A percentile compares a stretch with the other conserved stretches of the same genome.
Conservation (phyloP, 352 stramenopile species). For the Pythium myriotylum region DNA sequence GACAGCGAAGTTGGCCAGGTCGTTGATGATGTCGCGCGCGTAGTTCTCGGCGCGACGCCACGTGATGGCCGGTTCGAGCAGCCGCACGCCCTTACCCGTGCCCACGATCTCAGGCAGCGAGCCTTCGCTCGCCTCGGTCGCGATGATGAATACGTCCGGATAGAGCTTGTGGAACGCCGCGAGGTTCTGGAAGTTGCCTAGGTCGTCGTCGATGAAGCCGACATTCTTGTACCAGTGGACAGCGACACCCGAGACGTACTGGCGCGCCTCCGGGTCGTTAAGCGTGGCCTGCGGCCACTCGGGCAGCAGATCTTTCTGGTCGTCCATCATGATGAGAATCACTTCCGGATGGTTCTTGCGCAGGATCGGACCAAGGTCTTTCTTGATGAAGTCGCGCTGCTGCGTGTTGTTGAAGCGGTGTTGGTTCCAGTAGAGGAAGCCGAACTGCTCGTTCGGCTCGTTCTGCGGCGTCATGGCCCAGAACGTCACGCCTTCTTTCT, state of each 20-base stretch:
- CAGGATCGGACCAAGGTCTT: constrained; percentile 74
- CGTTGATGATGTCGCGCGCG: constrained; percentile 85
- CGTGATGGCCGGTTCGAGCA: constrained; percentile 40
- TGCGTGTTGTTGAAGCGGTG: constrained; percentile 41
- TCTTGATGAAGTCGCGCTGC: constrained; percentile 73
- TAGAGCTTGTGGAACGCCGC: constrained; percentile 54
- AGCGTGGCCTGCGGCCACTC: constrained; percentile 45
- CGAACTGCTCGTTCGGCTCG: constrained; percentile 61
- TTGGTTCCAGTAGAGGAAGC: constrained; percentile 47
- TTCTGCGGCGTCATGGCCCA: constrained; percentile 88
- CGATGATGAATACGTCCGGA: constrained; percentile 79
- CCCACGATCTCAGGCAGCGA: constrained; percentile 55
- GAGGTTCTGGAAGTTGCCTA: constrained; percentile 51
- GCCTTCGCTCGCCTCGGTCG: constrained; percentile 75
- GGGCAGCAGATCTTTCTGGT: constrained; percentile 72
- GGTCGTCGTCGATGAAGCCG: constrained; percentile 46
- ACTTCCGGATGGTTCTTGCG: constrained; percentile 52
- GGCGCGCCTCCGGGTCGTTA: constrained; percentile 44
- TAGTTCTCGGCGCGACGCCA: constrained; percentile 82
- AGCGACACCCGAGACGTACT: constrained; percentile 82
- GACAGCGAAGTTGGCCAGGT: constrained; percentile 75
- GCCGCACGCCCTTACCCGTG: constrained; percentile 49
- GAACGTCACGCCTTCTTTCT: constrained; percentile 66
- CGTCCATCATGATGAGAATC: constrained; percentile 85
- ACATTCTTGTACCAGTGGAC: constrained; percentile 89